These are phyloP conservation scores for Rhexocercosporidium sp. DNA, from an alignment of 2,329 filamentous ascomycete genomes.

Conservation along the genomic window DNA sequence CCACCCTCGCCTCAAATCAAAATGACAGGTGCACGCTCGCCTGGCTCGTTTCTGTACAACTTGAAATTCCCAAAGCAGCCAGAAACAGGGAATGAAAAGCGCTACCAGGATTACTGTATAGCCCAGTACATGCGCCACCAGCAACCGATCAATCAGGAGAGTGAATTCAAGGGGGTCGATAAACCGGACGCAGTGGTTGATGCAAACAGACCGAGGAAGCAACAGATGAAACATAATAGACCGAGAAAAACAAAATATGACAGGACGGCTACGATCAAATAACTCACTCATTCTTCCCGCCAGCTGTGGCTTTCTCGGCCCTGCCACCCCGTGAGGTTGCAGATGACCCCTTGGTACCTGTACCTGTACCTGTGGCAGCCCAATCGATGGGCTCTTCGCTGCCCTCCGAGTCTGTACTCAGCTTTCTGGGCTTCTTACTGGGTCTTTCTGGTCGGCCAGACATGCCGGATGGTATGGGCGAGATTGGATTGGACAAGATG, in stretches of 20 bases:
- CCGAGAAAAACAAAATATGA: neutral
- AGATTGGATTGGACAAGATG: neutral
- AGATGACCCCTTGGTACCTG: neutral
- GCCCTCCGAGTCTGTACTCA: conserved; percentile 42
- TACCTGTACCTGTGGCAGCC: conserved; percentile 15
- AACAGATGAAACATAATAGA: conserved; percentile 3
- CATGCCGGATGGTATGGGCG: conserved; percentile 24
- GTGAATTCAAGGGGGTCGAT: neutral
- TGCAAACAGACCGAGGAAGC: conserved; percentile 1
- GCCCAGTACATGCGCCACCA: conserved; percentile 13
- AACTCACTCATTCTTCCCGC: conserved; percentile 34
- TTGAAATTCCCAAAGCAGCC: neutral
- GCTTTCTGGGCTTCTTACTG: conserved; percentile 36
- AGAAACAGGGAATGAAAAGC: neutral
- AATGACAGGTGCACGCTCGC: neutral
- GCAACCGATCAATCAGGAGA: neutral
- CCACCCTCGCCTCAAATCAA: neutral
- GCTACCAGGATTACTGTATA: neutral
- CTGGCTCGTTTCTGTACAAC: neutral
- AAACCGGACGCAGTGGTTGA: neutral
- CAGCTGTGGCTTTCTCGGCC: conserved; percentile 29
- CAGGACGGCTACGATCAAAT: neutral
- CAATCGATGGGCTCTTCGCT: conserved; percentile 35
- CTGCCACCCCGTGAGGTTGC: conserved; percentile 12
- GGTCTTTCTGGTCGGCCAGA: conserved; percentile 34